Percentiles rank a stretch among this genome's conserved stretches.
Conservation (phyloP, 108 stramenopile species). For the Heterococcus sp. region DNA sequence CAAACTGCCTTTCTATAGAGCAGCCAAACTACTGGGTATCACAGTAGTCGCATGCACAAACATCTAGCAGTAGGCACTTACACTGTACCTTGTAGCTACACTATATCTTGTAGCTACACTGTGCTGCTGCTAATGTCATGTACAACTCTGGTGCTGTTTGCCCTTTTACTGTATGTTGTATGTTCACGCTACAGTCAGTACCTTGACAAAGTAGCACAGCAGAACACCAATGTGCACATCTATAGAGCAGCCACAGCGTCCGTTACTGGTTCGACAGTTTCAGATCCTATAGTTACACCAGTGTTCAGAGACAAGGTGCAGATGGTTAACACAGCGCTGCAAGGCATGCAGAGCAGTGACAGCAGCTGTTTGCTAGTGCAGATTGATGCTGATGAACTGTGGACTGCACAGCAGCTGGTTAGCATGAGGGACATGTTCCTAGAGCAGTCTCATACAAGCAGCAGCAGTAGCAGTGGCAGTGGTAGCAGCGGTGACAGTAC, state of each 20-base stretch:
- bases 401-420: constrained; percentile 20
- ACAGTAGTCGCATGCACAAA: too few species aligned
- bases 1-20: too few species aligned
- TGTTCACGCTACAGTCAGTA: too few species aligned
- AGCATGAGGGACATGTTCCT: constrained; percentile 7
- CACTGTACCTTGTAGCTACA: too few species aligned
- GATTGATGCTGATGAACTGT: constrained; percentile 53
- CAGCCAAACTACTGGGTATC: too few species aligned
- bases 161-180: too few species aligned
- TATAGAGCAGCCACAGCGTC: neutral
- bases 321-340: constrained; percentile 39
- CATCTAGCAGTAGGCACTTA: too few species aligned
- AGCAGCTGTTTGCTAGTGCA: constrained; percentile 36
- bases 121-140: too few species aligned
- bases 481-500: too few species aligned
- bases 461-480: neutral
- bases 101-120: too few species aligned
- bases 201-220: neutral
- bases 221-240: neutral
- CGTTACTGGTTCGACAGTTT: constrained; percentile 43
- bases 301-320: constrained; percentile 50
- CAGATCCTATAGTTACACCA: too few species aligned
- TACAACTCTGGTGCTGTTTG: too few species aligned
- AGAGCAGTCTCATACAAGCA: neutral
- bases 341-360: constrained; percentile 1